phyloP scores from a whole-genome alignment of 805 yeast genomes.

The Candida montana region DNA sequence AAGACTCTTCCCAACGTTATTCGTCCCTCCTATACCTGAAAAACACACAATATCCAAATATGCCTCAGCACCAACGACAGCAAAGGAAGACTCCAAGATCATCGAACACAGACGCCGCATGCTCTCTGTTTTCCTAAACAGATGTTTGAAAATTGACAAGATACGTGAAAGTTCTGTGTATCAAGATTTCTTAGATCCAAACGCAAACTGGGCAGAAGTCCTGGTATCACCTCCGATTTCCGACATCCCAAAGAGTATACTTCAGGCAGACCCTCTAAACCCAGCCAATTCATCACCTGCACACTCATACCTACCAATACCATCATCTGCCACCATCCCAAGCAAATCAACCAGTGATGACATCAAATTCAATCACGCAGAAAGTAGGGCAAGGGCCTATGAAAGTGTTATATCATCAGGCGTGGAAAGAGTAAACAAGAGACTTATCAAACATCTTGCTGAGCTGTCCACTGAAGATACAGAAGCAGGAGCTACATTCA shows the following conservation, averaged over 20 bases:
- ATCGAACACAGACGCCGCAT: conserved; percentile 73
- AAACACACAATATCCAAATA: conserved; percentile 56
- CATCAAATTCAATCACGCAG: conserved; percentile 35
- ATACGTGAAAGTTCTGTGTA: conserved; percentile 62
- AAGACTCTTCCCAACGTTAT: conserved; percentile 69
- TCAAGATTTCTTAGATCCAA: conserved; percentile 80
- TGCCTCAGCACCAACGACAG: conserved; percentile 37
- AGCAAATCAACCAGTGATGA: conserved; percentile 31
- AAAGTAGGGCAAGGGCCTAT: conserved; percentile 40
- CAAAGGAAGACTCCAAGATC: conserved; percentile 36
- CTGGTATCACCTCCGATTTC: conserved; percentile 49
- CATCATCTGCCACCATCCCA: conserved; percentile 33
- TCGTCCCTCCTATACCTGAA: conserved; percentile 93
- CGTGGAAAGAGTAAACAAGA: conserved; percentile 53
- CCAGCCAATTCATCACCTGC: conserved; percentile 53
- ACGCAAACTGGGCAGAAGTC: conserved; percentile 85
- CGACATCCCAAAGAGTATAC: conserved; percentile 45
- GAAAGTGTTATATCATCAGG: conserved; percentile 39
- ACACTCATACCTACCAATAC: conserved; percentile 59
- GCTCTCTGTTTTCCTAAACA: conserved; percentile 73
- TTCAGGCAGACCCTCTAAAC: conserved; percentile 56
- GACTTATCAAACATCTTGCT: conserved; percentile 42
- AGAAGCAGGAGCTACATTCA: conserved; percentile 66
- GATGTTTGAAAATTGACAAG: conserved; percentile 58
- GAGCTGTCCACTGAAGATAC: conserved; percentile 59